Evolutionary conservation across 208 protist species (phyloP).

Genomic region (Leishmania mexicana): DNA sequence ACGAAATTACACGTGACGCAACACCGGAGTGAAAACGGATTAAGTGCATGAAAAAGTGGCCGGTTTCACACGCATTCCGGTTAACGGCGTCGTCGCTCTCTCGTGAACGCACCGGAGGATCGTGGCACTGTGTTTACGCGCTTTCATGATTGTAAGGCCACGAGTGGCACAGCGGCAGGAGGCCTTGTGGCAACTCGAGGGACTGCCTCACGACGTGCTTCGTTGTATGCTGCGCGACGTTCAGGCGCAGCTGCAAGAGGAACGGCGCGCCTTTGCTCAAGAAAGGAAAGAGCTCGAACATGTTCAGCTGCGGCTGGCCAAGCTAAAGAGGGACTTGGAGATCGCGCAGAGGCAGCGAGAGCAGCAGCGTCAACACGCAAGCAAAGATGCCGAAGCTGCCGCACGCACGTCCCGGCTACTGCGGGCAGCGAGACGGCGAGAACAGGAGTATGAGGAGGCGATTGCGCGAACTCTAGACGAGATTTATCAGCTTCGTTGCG

Average conservation of each 20-base stretch:
- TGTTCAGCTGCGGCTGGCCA: background rate
- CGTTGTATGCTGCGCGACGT: conserved; percentile 37
- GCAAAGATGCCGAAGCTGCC: background rate
- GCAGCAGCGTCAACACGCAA: background rate
- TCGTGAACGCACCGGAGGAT: background rate
- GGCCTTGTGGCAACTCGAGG: background rate
- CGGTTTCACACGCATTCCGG: background rate
- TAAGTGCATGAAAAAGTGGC: background rate
- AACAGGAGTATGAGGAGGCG: conserved; percentile 3
- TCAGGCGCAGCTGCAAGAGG: conserved; percentile 11
- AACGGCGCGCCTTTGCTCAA: background rate
- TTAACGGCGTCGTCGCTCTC: background rate
- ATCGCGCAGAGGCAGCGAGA: background rate
- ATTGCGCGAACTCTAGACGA: conserved; percentile 4
- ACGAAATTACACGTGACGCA: background rate
- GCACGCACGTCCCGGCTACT: conserved; percentile 5
- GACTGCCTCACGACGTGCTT: conserved; percentile 77
- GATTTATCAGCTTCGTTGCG: background rate
- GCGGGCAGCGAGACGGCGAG: conserved; percentile 1
- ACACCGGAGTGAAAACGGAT: background rate
- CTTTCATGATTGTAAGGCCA: background rate
- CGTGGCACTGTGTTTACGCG: no score
- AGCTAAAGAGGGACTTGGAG: background rate
- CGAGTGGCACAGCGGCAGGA: background rate
- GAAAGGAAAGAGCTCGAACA: conserved; percentile 1